Evolutionary conservation across 1,284 basidiomycete genomes (phyloP), one percentile per base, ranked within the genome.

Genomic region (Exobasidium cylindrosporum): DNA sequence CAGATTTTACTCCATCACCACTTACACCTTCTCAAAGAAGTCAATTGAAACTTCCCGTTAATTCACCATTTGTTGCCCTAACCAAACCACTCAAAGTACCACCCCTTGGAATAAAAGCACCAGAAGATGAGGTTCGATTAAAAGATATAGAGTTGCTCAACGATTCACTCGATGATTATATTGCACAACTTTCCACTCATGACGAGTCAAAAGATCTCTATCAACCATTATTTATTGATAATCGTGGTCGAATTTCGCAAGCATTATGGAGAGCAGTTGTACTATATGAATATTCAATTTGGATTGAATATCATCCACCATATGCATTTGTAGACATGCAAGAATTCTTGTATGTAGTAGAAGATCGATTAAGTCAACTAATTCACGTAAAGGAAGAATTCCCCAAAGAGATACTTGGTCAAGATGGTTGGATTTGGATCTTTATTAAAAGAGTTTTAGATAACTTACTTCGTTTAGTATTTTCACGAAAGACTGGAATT

Each of bases 181-280:
- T 50, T 14, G 17, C 21, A 2, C 21, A 21, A 4, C 47, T 50
- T 24, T 24, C 23, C n/a, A 29, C 35, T 10, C 30, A 26, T 23
- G 60, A 59, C 11, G 58, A 29, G 13, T 30, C 13, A 17, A 21
- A 24, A 26, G 60, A 62, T 43, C 30, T n/a, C n/a, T 23, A 28
- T 4, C 43, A 44, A 21, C 60, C 60, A n/a, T 45, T 62, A 13
- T 62, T 62, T 54, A 29, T 62, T 14, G 60, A 62, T 29, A 47
- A 46, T 4, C 13, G 30, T 10, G 60, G 60, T 14, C 40, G 30
- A n/a, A 35, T 62, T 21, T 43, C 30, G 26, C 13, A 47, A 21
- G 10, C 29, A 23, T 44, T 62, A 11, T 62, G 54, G 55, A 43
- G 57, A 6, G 44, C 23, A 21, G 55, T 40, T 17, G 23, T 61